Base-by-base conservation (phyloP, 2,329 filamentous ascomycete species). In the Trichoderma gracile region DNA sequence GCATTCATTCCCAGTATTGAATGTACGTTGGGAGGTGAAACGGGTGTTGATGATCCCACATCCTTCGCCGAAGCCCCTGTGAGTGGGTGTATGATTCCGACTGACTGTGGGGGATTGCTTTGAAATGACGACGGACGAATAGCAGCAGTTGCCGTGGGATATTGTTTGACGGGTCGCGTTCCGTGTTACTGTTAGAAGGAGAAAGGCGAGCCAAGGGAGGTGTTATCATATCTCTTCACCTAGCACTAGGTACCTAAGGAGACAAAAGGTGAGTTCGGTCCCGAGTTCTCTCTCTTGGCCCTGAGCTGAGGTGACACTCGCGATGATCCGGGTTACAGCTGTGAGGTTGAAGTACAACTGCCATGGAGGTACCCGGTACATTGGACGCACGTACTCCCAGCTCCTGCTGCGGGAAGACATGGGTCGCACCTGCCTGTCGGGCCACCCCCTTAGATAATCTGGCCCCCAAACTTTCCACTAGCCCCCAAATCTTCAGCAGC, bases 61-160 rank as follows among this genome's bases (percentile, higher is more conserved):
- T 54, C 58, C 58, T 62, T 62, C 58, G 49, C 58, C 58, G 58
- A 62, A 62, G 49, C 58, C 58, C 58, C 58, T 62, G 58, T 40
- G 40, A 25, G n/a, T 30, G 1, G 8, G 30, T 30, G 30, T 9
- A 8, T 30, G 30, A 30, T 30, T 30, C 23, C n/a, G n/a, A 1
- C 8, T 7, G 58, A 54, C 49, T 54, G 40, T 46, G 49, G 49
- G 58, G 49, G 58, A 38, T 45, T 19, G 9, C 25, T 52, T 53
- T 54, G 10, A n/a, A n/a, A n/a, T n/a, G n/a, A 30, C 9, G 2
- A 9, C 30, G 30, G 30, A 9, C 30, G 30, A 8, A 30, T 9
- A 38, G 33, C 33, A 38, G 33, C 10, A 38, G 33, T 12, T 38
- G 33, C 33, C 33, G 33, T 38, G 33, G 33, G 33, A 38, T 14